Base-by-base conservation (phyloP, 495 filamentous ascomycete species). In the Xylaria castorea region DNA sequence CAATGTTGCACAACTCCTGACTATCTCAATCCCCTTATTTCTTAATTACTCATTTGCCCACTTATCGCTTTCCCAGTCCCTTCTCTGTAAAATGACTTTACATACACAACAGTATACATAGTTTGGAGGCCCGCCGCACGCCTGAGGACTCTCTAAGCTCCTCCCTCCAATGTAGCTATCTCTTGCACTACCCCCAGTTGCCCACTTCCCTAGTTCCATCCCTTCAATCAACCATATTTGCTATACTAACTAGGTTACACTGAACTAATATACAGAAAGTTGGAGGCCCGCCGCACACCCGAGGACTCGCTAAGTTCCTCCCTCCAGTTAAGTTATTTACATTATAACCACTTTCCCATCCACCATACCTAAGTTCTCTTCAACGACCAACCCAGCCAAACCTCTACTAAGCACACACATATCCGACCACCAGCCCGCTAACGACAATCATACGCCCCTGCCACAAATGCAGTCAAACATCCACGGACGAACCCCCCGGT, bases 291-390 rank as follows among this genome's bases (percentile, higher is more conserved):
- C 55, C 55, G 8, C 55, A 60, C 55, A 36, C 55, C 55, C 55
- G 55, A 60, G 55, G 55, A 60, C 55, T 60, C 30, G 14, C 55
- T 16, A 60, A 60, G 55, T 34, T 60, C 55, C 55, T 30, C 55
- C 55, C 55, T 60, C 55, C 55, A 60, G 30, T 60, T 25, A 32
- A 57, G 11, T 16, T 60, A 60, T 36, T n/a, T 53, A 48, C 44
- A 48, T 48, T 0, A 18, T 5, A 18, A 46, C 16, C 44, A 16
- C 18, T 53, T 9, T 53, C 1, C 50, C 22, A 53, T 25, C 20
- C 46, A 50, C 3, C 38, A 42, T 9, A 42, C 42, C 16, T 14
- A 46, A 9, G 9, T n/a, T n/a, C n/a, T n/a, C 42, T 9, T 6
- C 20, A 0, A 25, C 5, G 0, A 25, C 44, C 44, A 48, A 51